Conservation (phyloP, 176 grass and related monocot species). For the Cenchrus fungigraminus region DNA sequence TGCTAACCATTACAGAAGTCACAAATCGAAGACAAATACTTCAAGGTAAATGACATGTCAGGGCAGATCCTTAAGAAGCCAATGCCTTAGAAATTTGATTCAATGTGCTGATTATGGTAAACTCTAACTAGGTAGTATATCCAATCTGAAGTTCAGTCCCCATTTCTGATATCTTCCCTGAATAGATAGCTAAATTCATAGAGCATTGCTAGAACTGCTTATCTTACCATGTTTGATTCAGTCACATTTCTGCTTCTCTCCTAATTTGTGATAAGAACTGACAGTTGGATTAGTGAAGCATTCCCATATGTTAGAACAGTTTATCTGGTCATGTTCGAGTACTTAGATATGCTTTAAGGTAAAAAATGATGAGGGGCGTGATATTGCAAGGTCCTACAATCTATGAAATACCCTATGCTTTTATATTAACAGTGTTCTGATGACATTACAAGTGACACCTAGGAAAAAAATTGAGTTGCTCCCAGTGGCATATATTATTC, state of each 20-base stretch:
- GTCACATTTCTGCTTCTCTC: background rate
- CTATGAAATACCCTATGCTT: background rate
- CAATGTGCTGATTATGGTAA: background rate
- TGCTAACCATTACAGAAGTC: slow-evolving; percentile 16
- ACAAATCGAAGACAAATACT: background rate
- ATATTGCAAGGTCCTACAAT: slow-evolving; percentile 17
- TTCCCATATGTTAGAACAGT: background rate
- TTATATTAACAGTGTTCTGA: slow-evolving; percentile 9
- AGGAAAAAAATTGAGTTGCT: slow-evolving; percentile 6
- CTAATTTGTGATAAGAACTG: background rate
- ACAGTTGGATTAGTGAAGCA: background rate
- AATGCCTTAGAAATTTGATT: slow-evolving; percentile 1
- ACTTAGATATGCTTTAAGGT: background rate
- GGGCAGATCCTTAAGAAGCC: background rate
- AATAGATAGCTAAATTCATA: background rate
- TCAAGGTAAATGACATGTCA: slow-evolving; percentile 10
- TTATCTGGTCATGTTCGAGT: slow-evolving; percentile 24
- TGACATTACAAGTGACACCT: background rate
- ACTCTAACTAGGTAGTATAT: background rate
- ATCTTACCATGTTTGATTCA: background rate
- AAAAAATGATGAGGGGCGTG: background rate
- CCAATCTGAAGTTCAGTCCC: background rate
- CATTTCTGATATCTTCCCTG: slow-evolving; percentile 11
- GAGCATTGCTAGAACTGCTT: slow-evolving; percentile 9
- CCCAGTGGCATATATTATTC: background rate